Base-by-base conservation (phyloP, 2,329 filamentous ascomycete genomes). In the Xylaria sp. region DNA sequence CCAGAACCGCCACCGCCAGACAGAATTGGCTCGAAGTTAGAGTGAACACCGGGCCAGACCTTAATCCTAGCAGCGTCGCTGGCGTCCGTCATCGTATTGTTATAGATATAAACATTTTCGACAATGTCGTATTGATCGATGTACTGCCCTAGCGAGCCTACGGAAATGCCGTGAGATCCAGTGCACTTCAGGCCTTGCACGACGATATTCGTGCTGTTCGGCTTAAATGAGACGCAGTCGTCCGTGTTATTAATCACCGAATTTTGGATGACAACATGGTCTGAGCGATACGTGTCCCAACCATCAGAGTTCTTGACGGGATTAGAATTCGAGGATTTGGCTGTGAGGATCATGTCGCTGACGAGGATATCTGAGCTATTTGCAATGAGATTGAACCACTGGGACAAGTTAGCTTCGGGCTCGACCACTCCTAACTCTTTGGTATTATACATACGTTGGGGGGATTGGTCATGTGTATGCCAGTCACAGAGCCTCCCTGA, bases 201-300 rank as follows among this genome's bases (percentile, higher is more conserved):
- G 3, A 92, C 78, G 8, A 92, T 87, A 71, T 91, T 86, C 52
- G 89, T 92, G 73, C 86, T 89, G 78, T 92, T 93, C 20, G 90
- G 90, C 79, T 93, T 93, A 84, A 93, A 92, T 0, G 89, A 90
- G 13, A 93, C 89, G 69, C 91, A 93, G 76, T 93, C 87, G 76
- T 92, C 90, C 44, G 88, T 88, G 73, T 91, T 91, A 77, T 87
- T 83, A 71, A 90, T 86, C 31, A 86, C 79, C 0, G 88, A 91
- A 76, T 92, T 88, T 74, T 92, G 90, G 44, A 92, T 91, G 0
- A 90, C 86, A 44, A 92, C 84, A 59, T 87, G 85, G 28, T 84
- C 80, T 13, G 86, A 88, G 8, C 89, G 86, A 75, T 91, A 90
- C 0, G 86, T 90, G 72, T 90, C 87, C 87, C 87, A 89, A 44